phyloP scores from a whole-genome alignment of 2,329 filamentous ascomycete species.

The Diaporthe vexans region DNA sequence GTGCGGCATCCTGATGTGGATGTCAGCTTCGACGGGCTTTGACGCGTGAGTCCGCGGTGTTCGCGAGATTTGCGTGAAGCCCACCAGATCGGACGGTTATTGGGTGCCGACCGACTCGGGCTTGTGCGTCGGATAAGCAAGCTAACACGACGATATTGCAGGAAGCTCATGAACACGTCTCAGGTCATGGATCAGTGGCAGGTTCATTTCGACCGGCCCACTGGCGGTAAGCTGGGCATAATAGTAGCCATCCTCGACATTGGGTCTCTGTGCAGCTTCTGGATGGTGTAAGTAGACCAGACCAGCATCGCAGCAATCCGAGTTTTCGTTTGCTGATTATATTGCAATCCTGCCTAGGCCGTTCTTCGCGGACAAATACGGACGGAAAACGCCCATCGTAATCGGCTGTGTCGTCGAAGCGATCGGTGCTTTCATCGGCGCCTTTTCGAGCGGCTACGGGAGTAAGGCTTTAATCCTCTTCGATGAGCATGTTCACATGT shows the following conservation, averaged over 20 bases:
- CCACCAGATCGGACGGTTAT: constrained; percentile 6
- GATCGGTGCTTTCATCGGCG: constrained; percentile 57
- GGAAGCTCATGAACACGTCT: constrained; percentile 68
- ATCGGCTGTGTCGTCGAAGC: constrained; percentile 62
- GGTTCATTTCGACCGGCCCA: constrained; percentile 61
- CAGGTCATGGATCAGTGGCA: constrained; percentile 70
- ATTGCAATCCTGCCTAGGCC: constrained; percentile 45
- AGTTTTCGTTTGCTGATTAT: not conserved
- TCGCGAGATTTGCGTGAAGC: not conserved
- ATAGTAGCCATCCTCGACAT: constrained; percentile 68
- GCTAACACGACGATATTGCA: constrained; percentile 48
- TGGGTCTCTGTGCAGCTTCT: constrained; percentile 62
- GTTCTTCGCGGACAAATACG: constrained; percentile 59
- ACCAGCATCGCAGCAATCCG: not conserved
- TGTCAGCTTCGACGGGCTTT: constrained; percentile 73
- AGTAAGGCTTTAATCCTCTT: constrained; percentile 51
- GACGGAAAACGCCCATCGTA: constrained; percentile 60
- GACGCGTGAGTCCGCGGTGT: constrained; percentile 59
- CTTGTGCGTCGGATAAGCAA: constrained; percentile 49
- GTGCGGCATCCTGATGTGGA: constrained; percentile 68
- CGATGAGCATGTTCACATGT: not conserved
- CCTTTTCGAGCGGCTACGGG: constrained; percentile 58
- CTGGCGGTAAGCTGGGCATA: constrained; percentile 61
- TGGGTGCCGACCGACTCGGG: not conserved
- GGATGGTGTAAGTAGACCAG: constrained; percentile 48